Percentiles rank a stretch among this genome's conserved stretches.
These are phyloP conservation scores for Torulaspora gathmanii DNA, from an alignment of 805 yeast genomes.

Conservation along the genomic window DNA sequence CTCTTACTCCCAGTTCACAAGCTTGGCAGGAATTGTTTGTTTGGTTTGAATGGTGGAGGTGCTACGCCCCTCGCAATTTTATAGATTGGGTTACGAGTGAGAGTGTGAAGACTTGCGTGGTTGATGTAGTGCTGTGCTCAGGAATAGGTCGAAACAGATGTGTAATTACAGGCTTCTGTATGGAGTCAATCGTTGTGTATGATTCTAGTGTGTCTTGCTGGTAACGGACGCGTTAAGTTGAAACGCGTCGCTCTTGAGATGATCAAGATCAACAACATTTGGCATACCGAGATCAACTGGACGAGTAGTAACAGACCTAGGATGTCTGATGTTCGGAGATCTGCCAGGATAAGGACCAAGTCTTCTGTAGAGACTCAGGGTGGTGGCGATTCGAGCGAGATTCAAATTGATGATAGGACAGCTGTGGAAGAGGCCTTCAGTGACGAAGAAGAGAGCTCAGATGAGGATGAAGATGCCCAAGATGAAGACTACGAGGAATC, in stretches of 20 bases:
- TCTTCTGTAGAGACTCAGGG: constrained; percentile 11
- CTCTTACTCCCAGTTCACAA: background rate
- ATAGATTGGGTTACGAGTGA: background rate
- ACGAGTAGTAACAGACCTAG: background rate
- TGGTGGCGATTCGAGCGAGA: constrained; percentile 9
- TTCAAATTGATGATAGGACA: constrained; percentile 16
- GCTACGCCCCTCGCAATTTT: background rate
- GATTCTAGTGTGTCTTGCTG: background rate
- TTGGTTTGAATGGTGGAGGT: background rate
- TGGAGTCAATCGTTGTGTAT: constrained; percentile 3
- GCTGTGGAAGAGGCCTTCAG: constrained; percentile 15
- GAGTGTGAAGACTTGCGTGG: background rate
- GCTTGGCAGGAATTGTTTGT: background rate
- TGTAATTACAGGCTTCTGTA: constrained; percentile 2
- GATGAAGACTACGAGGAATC: constrained; percentile 30
- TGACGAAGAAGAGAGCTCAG: constrained; percentile 13
- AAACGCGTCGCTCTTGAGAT: background rate
- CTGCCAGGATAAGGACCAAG: constrained; percentile 23
- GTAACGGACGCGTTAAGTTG: constrained; percentile 2
- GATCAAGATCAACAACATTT: background rate
- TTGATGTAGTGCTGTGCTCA: background rate
- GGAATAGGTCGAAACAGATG: background rate
- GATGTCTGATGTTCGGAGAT: constrained; percentile 39
- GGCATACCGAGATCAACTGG: background rate
- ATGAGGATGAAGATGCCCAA: constrained; percentile 19